Evolutionary conservation across 2,329 filamentous ascomycete genomes (phyloP).

Genomic region (Canariomyces notabilis): DNA sequence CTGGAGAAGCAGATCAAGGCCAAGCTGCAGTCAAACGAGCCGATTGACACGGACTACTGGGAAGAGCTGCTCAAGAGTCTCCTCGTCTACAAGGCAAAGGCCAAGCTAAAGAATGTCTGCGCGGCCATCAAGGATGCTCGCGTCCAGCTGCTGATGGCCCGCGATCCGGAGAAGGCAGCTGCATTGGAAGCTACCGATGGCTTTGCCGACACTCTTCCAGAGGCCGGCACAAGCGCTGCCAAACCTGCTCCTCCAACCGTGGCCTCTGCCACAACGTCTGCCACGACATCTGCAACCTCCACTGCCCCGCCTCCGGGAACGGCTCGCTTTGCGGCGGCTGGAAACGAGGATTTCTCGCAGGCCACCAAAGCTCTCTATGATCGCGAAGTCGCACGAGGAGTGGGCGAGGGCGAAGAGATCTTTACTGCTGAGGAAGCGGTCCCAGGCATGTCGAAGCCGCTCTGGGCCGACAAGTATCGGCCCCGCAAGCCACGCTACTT

Average conservation of each 20-base stretch:
- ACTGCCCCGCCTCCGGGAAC: slow-evolving; percentile 48
- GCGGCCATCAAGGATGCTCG: slow-evolving; percentile 69
- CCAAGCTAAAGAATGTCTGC: slow-evolving; percentile 73
- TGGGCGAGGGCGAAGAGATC: slow-evolving; percentile 92
- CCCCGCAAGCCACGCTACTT: slow-evolving; percentile 95
- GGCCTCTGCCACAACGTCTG: slow-evolving; percentile 10
- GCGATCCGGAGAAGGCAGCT: slow-evolving; percentile 63
- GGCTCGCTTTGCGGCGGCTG: slow-evolving; percentile 63
- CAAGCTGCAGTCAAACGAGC: slow-evolving; percentile 83
- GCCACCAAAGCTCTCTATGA: slow-evolving; percentile 87
- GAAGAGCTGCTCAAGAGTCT: slow-evolving; percentile 83
- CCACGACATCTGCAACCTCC: slow-evolving; percentile 24
- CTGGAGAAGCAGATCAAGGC: slow-evolving; percentile 81
- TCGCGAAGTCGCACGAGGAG: slow-evolving; percentile 82
- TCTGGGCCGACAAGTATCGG: slow-evolving; percentile 79
- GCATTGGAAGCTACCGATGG: slow-evolving; percentile 33
- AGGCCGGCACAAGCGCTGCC: slow-evolving; percentile 19
- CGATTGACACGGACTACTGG: slow-evolving; percentile 97
- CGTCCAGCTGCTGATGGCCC: slow-evolving; percentile 58
- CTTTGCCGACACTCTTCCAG: slow-evolving; percentile 34
- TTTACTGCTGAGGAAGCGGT: slow-evolving; percentile 87
- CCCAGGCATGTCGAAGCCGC: slow-evolving; percentile 56
- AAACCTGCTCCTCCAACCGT: slow-evolving; percentile 19
- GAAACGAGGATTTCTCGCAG: slow-evolving; percentile 76
- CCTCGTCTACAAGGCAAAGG: slow-evolving; percentile 86